A percentile compares a stretch with the other conserved stretches of the same genome.
These are phyloP conservation scores for Phytophthora constricta DNA, from an alignment of 352 stramenopile species.

Conservation along the genomic window DNA sequence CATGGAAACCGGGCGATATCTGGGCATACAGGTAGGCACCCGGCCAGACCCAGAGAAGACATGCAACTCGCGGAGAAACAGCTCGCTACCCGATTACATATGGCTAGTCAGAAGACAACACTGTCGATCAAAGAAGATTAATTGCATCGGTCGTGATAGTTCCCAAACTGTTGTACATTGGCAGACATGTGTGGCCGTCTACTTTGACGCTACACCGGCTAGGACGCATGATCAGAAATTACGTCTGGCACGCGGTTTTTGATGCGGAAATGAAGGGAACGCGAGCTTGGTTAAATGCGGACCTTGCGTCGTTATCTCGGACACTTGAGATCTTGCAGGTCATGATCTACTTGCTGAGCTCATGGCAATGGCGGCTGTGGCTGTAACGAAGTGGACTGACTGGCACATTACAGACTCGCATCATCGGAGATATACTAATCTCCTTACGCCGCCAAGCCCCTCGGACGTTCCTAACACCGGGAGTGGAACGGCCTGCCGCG, in stretches of 20 bases:
- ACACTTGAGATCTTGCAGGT: neutral
- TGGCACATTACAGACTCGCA: neutral
- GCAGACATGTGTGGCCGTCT: neutral
- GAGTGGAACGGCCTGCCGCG: too few relatives aligned
- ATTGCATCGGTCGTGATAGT: neutral
- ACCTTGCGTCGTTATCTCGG: neutral
- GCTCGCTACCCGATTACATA: too few relatives aligned
- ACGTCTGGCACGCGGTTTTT: constrained; percentile 4
- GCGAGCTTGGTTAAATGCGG: neutral
- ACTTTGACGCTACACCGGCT: neutral
- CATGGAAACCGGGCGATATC: too few relatives aligned
- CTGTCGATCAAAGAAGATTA: neutral
- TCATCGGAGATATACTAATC: neutral
- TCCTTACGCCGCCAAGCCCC: too few relatives aligned
- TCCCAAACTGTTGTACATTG: neutral
- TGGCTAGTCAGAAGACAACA: too few relatives aligned
- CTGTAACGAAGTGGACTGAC: neutral
- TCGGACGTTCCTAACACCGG: too few relatives aligned
- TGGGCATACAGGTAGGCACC: too few relatives aligned
- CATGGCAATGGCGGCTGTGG: neutral
- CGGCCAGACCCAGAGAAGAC: too few relatives aligned
- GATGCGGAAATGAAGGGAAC: neutral
- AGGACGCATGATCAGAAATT: neutral
- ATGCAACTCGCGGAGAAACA: too few relatives aligned
- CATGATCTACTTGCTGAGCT: neutral